Base-by-base conservation (phyloP, 805 yeast species). In the Scheffersomyces stipitis region DNA sequence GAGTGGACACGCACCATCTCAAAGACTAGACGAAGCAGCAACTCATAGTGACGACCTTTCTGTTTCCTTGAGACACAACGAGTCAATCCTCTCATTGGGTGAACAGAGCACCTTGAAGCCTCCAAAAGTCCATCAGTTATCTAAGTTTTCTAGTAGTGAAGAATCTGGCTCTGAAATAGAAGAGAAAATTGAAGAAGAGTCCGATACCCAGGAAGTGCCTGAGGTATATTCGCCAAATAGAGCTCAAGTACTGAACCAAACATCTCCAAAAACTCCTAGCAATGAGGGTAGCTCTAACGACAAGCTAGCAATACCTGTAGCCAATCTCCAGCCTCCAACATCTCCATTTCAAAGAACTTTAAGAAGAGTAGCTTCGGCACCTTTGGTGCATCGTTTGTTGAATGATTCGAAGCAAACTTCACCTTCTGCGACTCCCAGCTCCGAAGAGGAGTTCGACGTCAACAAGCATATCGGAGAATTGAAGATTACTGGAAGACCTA, bases 301-400 rank as follows among this genome's bases (percentile, higher is more conserved):
- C n/a, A n/a, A 15, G 37, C 33, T 26, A 18, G 17, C 29, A 30
- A 26, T 10, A 13, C 33, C 8, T 18, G 14, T 26, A n/a, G 29
- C 26, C 15, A 18, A 33, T 12, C 28, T 37, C 15, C 28, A 34
- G 4, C 40, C 46, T 3, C 51, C 48, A 1, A 27, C 45, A 7
- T 41, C 57, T 9, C 58, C 64, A 1, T 51, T 72, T 27, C 73
- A 64, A 15, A 61, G 66, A 28, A 67, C 69, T 15, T 62, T 86
- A 16, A 67, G 93, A 42, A 70, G 95, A 43, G 95, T 85, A 1
- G 90, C 95, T 0, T 86, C 96, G 0, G 95, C 93, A 1, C 96
- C 96, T 8, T 68, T 83, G 37, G 84, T 68, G 13, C 62, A 60
- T 42, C 40, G 66, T 4, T 39, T 65, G n/a, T 42, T 66, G 40